A percentile compares a stretch with the other conserved stretches of the same genome.
These are phyloP conservation scores for Plasmodium billcollinsi DNA, from an alignment of 169 alveolate genomes.

Conservation along the genomic window DNA sequence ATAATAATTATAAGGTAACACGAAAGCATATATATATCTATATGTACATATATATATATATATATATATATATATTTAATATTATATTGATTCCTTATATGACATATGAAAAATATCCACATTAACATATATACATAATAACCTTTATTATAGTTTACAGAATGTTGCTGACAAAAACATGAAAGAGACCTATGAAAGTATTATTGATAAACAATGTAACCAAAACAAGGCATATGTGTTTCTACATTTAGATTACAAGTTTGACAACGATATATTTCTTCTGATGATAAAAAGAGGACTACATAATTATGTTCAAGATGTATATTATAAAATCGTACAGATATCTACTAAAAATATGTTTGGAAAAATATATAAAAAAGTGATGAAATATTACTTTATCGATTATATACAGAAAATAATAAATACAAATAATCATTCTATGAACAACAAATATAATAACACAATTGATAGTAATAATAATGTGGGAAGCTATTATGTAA, in stretches of 20 bases:
- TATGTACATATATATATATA: background rate
- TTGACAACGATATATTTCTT: constrained; percentile 2
- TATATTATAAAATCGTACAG: background rate
- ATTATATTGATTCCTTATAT: too few relatives aligned
- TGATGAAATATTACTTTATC: constrained; percentile 6
- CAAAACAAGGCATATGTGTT: background rate
- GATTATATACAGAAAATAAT: background rate
- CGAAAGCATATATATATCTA: too few relatives aligned
- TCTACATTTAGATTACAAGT: constrained; percentile 14
- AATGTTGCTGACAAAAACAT: constrained; percentile 1
- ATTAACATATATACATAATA: too few relatives aligned
- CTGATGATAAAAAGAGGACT: constrained; percentile 8
- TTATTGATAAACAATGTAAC: constrained; percentile 2
- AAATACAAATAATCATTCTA: background rate
- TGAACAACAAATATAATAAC: background rate
- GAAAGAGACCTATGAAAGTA: background rate
- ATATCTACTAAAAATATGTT: constrained; percentile 9
- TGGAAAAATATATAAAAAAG: constrained; percentile 25
- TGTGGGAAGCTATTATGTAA: background rate
- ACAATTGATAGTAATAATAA: background rate
- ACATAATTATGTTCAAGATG: constrained; percentile 1
- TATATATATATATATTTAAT: too few relatives aligned
- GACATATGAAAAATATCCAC: too few relatives aligned
- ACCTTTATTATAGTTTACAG: constrained; percentile 9
- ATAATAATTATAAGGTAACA: constrained; percentile 46